phyloP scores from a whole-genome alignment of 2,329 filamentous ascomycete genomes.

The Fusarium musae region DNA sequence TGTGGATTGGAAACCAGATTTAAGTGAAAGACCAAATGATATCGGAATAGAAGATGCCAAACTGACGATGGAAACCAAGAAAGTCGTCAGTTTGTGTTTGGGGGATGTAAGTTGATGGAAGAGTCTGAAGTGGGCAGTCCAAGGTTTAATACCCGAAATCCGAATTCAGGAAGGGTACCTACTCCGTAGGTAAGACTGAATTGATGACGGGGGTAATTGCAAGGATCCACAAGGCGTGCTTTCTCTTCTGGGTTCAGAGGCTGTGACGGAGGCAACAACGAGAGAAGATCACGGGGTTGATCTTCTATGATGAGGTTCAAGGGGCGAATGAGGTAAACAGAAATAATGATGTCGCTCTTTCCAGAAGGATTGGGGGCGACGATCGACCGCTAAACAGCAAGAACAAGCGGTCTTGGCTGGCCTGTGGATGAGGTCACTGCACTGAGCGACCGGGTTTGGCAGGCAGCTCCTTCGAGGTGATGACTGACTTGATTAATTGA shows the following conservation, averaged over 20 bases:
- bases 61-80: background rate
- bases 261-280: background rate
- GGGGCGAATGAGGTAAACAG: constrained; percentile 12
- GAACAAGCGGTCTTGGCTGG: constrained; percentile 13
- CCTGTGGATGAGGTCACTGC: constrained; percentile 25
- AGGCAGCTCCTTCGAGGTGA: background rate
- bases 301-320: background rate
- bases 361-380: constrained; percentile 8
- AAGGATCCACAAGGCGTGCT: constrained; percentile 18
- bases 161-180: background rate
- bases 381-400: constrained; percentile 25
- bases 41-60: background rate
- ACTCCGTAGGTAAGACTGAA: background rate
- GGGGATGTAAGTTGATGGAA: background rate
- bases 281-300: constrained; percentile 1
- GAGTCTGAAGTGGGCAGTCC: constrained; percentile 21
- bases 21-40: background rate
- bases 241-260: background rate
- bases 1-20: background rate
- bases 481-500: background rate
- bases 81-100: constrained; percentile 5
- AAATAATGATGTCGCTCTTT: constrained; percentile 22
- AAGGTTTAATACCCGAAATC: constrained; percentile 28
- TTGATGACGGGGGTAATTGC: constrained; percentile 23
- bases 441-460: constrained; percentile 13